Percentiles rank a stretch among this genome's conserved stretches.
These are phyloP conservation scores for Lactarius indigo DNA, from an alignment of 768 basidiomycete species.

Conservation along the genomic window DNA sequence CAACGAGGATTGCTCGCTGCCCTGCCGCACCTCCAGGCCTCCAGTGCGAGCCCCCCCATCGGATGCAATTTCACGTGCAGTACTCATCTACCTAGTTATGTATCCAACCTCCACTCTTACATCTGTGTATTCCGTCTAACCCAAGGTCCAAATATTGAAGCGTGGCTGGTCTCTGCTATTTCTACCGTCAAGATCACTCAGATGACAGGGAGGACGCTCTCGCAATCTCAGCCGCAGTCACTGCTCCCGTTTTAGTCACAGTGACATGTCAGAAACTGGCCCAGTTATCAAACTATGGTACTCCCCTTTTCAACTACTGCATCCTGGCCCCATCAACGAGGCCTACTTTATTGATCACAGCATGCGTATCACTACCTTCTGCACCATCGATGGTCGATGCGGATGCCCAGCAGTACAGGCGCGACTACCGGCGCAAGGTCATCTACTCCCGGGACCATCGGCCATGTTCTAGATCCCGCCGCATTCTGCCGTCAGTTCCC, in stretches of 20 bases:
- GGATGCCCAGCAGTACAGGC: conserved; percentile 90
- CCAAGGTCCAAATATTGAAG: neutral
- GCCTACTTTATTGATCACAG: conserved; percentile 71
- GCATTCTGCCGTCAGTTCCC: conserved; percentile 57
- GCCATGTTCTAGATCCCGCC: conserved; percentile 67
- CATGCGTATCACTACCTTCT: conserved; percentile 86
- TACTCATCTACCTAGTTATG: conserved; percentile 68
- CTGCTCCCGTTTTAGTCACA: neutral
- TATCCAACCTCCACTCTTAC: conserved; percentile 38
- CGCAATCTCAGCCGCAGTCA: neutral
- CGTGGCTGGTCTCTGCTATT: neutral
- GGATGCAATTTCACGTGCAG: conserved; percentile 81
- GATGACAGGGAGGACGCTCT: neutral
- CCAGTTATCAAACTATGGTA: neutral
- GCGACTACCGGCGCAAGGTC: conserved; percentile 87
- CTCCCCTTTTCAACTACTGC: neutral
- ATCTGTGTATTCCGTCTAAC: neutral
- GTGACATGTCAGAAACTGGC: neutral
- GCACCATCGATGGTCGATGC: conserved; percentile 77
- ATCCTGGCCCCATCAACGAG: neutral
- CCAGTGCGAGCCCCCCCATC: conserved; percentile 47
- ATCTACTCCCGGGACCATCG: conserved; percentile 85
- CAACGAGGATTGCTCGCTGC: conserved; percentile 2
- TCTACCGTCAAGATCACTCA: neutral
- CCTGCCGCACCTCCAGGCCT: neutral